Base-by-base conservation (phyloP, 1,139 yeast species). In the Hansenula sp. region DNA sequence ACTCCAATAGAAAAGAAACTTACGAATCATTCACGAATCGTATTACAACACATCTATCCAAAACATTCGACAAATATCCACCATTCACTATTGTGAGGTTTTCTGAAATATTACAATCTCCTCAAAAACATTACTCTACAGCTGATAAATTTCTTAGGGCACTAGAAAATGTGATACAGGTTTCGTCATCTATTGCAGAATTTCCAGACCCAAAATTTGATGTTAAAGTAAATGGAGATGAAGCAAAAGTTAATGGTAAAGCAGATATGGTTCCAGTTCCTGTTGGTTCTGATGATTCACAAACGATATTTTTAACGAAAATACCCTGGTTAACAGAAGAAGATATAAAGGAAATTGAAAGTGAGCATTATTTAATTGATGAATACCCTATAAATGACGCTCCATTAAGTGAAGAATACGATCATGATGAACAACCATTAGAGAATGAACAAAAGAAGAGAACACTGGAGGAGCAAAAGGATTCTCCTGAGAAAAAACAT, bases 1-100 rank as follows among this genome's bases (percentile, higher is more conserved):
- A 41, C 10, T 34, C 43, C 3, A n/a, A 27, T 0, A 14, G 32
- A 7, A 29, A 14, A 4, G 39, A 53, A 24, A 50, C 62, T 1
- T 44, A 59, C 2, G 50, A 47, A 4, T 46, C 51, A 13, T 47
- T 55, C 40, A 43, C 44, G 3, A 36, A 31, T n/a, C 48, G 55
- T 8, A 46, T 67, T 11, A 41, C 54, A 14, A 37, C 41, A 1
- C 47, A 53, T 22, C 50, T 74, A 29, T 30, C 42, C 1, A 45
- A 38, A 3, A 54, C 53, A 29, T 77, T 73, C 48, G 19, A 43
- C 1, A 46, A 50, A 1, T 44, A 55, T 2, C 82, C 86, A 1
- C 88, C 87, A 0, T 81, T 78, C 56, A 80, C 86, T 0, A 53
- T 78, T 2, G 66, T 69, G 36, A 58, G 88, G 40, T 49, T 81